Base-by-base conservation (phyloP, 2,329 filamentous ascomycete species). In the Ophiocordyceps unilateralis region DNA sequence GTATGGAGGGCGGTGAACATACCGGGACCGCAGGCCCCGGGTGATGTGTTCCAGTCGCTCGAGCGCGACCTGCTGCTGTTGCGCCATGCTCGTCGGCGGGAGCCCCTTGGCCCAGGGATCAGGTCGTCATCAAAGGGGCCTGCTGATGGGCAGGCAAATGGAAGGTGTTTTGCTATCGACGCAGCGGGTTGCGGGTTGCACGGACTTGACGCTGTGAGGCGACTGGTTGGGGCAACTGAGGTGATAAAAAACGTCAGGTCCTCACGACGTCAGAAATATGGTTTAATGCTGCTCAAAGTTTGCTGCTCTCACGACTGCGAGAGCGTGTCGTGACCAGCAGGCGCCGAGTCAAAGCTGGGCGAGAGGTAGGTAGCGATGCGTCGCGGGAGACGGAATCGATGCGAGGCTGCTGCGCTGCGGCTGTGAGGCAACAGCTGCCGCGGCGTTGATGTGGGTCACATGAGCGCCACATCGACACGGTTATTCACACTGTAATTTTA, bases 21-120 rank as follows among this genome's bases (percentile, higher is more conserved):
- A 76, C 72, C 69, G 70, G 46, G 72, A 74, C 50, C 67, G 69
- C 28, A 76, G 62, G 48, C 74, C 72, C 48, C 69, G 68, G 14
- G 68, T 65, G 47, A 75, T 65, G 43, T 64, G 61, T 44, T 77
- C 72, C 43, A 76, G 66, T 50, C 66, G 66, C 58, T 72, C 69
- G 45, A 75, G 62, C 51, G 72, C 69, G 55, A 73, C 61, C 53
- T 69, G 66, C 51, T 70, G 64, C 55, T 68, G 68, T 51, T 62
- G 60, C 51, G 61, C 58, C 61, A 64, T 64, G 46, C 42, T 59
- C 51, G 51, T 54, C 52, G 45, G 46, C 44, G 44, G 51, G 52
- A 53, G 49, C 52, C 49, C 30, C 41, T 39, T 26, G 43, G 49
- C 44, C 41, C 41, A 24, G 46, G 37, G 28, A 48, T 55, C 51